Evolutionary conservation across 1,139 yeast species (phyloP).

Genomic region (Magnusiomyces paraingens): DNA sequence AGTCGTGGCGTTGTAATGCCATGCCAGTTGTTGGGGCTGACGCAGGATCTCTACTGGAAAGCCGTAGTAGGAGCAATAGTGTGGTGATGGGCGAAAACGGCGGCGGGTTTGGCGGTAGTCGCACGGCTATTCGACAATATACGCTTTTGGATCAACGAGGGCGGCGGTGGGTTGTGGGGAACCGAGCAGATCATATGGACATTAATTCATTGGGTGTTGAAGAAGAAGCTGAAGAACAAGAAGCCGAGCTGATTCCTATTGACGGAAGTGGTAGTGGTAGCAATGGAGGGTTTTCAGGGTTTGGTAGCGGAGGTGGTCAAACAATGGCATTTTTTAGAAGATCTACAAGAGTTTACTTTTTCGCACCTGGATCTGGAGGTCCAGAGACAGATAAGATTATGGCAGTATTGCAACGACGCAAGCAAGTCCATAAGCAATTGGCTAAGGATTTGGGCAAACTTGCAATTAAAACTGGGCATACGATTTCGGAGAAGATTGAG

Average conservation of each 20-base stretch:
- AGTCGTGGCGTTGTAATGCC: too few species aligned
- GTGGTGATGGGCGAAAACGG: too few species aligned
- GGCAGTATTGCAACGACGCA: slow-evolving; percentile 15
- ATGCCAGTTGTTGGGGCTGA: too few species aligned
- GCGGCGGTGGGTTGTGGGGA: slow-evolving; percentile 15
- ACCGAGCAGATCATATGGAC: slow-evolving; percentile 7
- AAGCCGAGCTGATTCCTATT: neutral
- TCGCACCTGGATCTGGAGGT: slow-evolving; percentile 8
- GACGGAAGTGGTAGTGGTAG: neutral
- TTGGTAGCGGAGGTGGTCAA: too few species aligned
- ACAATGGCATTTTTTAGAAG: neutral
- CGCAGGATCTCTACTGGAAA: too few species aligned
- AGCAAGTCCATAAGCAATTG: slow-evolving; percentile 13
- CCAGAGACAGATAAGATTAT: slow-evolving; percentile 10
- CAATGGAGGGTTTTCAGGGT: too few species aligned
- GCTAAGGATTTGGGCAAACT: slow-evolving; percentile 10
- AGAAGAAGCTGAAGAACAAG: slow-evolving; percentile 5
- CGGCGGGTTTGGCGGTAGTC: too few species aligned
- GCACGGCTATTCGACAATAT: slow-evolving; percentile 2
- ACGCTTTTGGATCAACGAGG: slow-evolving; percentile 1
- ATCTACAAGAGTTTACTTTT: slow-evolving; percentile 15
- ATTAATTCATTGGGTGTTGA: neutral
- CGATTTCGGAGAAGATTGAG: neutral
- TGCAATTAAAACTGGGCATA: slow-evolving; percentile 1
- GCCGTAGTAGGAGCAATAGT: too few species aligned